Evolutionary conservation across 495 filamentous ascomycete species (phyloP).

Genomic region (Alectoria sarmentosa): DNA sequence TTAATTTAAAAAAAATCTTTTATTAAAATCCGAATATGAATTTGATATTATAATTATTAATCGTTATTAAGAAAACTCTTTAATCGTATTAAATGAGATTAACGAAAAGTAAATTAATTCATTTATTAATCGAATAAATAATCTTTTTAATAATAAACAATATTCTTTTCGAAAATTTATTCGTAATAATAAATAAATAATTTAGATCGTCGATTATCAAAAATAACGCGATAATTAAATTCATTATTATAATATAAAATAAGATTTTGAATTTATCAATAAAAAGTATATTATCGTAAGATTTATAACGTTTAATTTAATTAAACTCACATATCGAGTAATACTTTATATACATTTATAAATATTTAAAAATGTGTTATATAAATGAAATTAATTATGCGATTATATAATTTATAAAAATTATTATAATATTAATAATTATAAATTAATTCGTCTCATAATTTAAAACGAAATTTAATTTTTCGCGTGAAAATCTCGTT

Average conservation of each 20-base stretch:
- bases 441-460: background rate
- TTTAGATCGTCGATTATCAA: background rate
- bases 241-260: slow-evolving; percentile 11
- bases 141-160: slow-evolving; percentile 2
- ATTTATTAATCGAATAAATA: background rate
- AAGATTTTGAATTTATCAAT: background rate
- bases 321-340: slow-evolving; percentile 2
- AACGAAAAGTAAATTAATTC: background rate
- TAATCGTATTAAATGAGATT: background rate
- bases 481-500: background rate
- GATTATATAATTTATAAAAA: background rate
- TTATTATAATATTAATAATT: background rate
- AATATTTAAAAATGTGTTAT: too few species aligned
- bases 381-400: too few species aligned
- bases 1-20: too few species aligned
- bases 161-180: background rate
- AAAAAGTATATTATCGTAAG: background rate
- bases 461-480: background rate
- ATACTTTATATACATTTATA: slow-evolving; percentile 3
- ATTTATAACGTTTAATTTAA: too few species aligned
- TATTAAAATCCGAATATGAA: too few species aligned
- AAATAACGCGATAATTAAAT: background rate
- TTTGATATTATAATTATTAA: slow-evolving; percentile 5
- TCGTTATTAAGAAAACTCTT: background rate
- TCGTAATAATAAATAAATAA: background rate